phyloP scores from a whole-genome alignment of 345 rosid species.

The Eucalyptus fibrosa region DNA sequence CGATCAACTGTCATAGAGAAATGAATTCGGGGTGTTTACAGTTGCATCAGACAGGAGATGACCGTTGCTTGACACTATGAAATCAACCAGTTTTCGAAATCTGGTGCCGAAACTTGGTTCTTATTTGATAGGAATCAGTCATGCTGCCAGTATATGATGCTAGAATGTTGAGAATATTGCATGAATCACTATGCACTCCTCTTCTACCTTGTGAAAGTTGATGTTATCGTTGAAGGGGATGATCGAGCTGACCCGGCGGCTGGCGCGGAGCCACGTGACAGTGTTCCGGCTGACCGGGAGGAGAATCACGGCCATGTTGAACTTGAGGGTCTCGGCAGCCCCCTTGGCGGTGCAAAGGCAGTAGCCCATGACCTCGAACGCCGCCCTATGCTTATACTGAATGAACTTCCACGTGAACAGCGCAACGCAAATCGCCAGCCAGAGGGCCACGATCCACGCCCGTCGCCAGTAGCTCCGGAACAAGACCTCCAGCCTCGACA shows the following conservation, averaged over 20 bases:
- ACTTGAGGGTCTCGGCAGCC: constrained; percentile 46
- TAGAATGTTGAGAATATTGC: background rate
- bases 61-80: background rate
- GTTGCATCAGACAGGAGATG: background rate
- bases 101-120: background rate
- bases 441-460: constrained; percentile 21
- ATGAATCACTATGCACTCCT: background rate
- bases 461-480: constrained; percentile 36
- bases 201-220: constrained; percentile 37
- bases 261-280: constrained; percentile 33
- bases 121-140: background rate
- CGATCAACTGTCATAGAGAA: constrained; percentile 14
- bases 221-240: constrained; percentile 43
- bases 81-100: background rate
- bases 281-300: constrained; percentile 44
- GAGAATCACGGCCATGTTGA: constrained; percentile 47
- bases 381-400: constrained; percentile 27
- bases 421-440: constrained; percentile 17
- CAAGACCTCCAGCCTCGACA: constrained; percentile 12
- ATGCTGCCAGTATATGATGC: background rate
- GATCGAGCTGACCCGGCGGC: constrained; percentile 12
- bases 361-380: constrained; percentile 48
- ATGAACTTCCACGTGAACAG: constrained; percentile 47
- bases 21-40: background rate
- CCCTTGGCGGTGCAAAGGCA: constrained; percentile 52